Evolutionary conservation across 169 alveolate species (phyloP).

Genomic region (Plasmodium reichenowi): DNA sequence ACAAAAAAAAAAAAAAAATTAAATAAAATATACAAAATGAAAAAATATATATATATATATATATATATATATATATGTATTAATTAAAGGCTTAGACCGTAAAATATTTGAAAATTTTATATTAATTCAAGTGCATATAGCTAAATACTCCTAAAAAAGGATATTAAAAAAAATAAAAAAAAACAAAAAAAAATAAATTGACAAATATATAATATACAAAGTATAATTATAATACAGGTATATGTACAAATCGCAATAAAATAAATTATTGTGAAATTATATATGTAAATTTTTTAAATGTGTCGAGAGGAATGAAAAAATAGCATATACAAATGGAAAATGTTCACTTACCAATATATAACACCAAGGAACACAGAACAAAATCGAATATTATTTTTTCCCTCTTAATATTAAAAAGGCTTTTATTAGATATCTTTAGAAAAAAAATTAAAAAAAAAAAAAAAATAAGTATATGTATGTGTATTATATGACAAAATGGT

Average conservation of each 20-base stretch:
- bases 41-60: background rate
- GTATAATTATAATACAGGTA: background rate
- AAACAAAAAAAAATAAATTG: background rate
- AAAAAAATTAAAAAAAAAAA: no score
- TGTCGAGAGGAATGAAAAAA: background rate
- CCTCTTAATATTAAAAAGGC: constrained; percentile 39
- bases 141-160: constrained; percentile 49
- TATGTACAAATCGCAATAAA: background rate
- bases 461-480: no score
- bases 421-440: constrained; percentile 38
- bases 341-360: constrained; percentile 46
- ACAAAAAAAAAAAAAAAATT: background rate
- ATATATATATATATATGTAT: background rate
- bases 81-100: background rate
- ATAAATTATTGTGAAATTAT: background rate
- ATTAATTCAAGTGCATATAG: constrained; percentile 64
- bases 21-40: background rate
- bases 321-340: background rate
- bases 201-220: background rate
- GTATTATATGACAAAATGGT: no score
- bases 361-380: constrained; percentile 48
- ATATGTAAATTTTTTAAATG: constrained; percentile 2
- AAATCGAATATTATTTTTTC: constrained; percentile 74
- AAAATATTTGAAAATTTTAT: background rate
- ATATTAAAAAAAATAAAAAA: background rate